A percentile compares a stretch with the other conserved stretches of the same genome.
phyloP scores from a whole-genome alignment of 352 stramenopile genomes.

The Phytopythium aichiense region DNA sequence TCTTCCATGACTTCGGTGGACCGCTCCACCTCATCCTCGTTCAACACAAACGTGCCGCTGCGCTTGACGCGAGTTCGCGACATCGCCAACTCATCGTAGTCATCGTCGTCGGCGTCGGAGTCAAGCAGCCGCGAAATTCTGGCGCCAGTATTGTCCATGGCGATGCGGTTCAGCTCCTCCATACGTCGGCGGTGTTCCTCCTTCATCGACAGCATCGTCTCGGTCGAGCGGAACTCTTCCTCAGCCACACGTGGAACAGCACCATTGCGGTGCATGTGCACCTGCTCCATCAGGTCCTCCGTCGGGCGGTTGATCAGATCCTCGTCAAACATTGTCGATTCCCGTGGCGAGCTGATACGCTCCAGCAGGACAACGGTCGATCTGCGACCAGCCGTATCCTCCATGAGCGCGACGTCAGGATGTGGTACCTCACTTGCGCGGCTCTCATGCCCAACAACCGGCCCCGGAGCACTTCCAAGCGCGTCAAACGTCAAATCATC shows the following conservation, averaged over 20 bases:
- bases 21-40: slow-evolving; percentile 26
- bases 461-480: neutral
- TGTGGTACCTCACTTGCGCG: neutral
- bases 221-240: slow-evolving; percentile 33
- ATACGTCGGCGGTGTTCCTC: slow-evolving; percentile 58
- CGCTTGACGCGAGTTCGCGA: slow-evolving; percentile 36
- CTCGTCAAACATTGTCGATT: slow-evolving; percentile 35
- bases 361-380: slow-evolving; percentile 30
- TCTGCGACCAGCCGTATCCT: slow-evolving; percentile 5
- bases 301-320: slow-evolving; percentile 41
- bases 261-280: slow-evolving; percentile 25
- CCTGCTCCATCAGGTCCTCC: slow-evolving; percentile 35
- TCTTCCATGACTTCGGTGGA: slow-evolving; percentile 24
- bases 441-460: neutral
- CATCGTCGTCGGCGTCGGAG: slow-evolving; percentile 33
- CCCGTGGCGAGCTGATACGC: slow-evolving; percentile 18
- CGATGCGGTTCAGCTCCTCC: slow-evolving; percentile 55
- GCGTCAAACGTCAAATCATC: slow-evolving; percentile 25
- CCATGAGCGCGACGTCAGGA: neutral
- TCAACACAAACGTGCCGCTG: slow-evolving; percentile 46
- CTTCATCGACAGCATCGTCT: slow-evolving; percentile 42
- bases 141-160: slow-evolving; percentile 35
- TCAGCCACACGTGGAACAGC: slow-evolving; percentile 22
- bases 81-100: slow-evolving; percentile 25
- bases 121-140: slow-evolving; percentile 38